These are phyloP conservation scores for Tetragonia tetragonoides DNA, from an alignment of 148 eudicot species.

Conservation along the genomic window DNA sequence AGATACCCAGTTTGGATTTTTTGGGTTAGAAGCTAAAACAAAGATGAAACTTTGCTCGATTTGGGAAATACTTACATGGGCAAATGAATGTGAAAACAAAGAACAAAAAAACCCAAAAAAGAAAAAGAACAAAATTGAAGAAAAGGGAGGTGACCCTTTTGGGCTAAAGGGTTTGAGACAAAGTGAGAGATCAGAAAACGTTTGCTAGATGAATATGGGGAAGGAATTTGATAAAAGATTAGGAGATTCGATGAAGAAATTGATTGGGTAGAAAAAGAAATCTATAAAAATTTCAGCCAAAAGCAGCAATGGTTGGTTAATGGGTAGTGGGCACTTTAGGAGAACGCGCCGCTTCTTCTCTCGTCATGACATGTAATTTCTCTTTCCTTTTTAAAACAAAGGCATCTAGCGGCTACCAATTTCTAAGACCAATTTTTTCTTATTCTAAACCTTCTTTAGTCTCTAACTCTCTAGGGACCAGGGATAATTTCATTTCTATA, in stretches of 20 bases:
- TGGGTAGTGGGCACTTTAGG: neutral
- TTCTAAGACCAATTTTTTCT: too few relatives aligned
- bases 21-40: neutral
- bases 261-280: neutral
- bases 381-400: neutral
- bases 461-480: too few relatives aligned
- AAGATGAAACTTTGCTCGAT: neutral
- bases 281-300: neutral
- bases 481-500: too few relatives aligned
- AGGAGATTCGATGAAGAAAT: neutral
- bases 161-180: neutral
- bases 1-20: slow-evolving; percentile 14
- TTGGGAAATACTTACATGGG: neutral
- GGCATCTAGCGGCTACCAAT: neutral
- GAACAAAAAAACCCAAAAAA: neutral
- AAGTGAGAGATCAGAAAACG: slow-evolving; percentile 12
- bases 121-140: neutral
- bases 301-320: neutral
- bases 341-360: slow-evolving; percentile 16
- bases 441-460: too few relatives aligned
- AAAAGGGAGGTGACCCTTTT: slow-evolving; percentile 8
- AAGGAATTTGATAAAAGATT: neutral
- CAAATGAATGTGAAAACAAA: too few relatives aligned
- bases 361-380: neutral
- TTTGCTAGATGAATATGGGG: neutral